A percentile compares a stretch with the other conserved stretches of the same genome.
phyloP scores from a whole-genome alignment of 345 rosid species.

The Melaleuca alternifolia region DNA sequence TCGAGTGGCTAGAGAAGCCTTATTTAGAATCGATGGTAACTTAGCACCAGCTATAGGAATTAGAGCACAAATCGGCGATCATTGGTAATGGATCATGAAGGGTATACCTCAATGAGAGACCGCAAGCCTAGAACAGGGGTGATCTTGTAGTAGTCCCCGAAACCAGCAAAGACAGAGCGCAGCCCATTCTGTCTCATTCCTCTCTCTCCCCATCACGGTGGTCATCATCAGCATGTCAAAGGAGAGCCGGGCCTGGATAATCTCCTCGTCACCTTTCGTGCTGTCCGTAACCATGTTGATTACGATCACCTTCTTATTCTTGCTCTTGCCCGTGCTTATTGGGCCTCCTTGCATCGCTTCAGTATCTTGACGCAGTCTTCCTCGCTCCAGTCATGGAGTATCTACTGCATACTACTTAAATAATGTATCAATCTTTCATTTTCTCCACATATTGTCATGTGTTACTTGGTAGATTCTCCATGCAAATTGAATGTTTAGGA shows the following conservation, averaged over 20 bases:
- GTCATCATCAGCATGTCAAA: conserved; percentile 12
- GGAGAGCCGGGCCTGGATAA: background rate
- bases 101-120: background rate
- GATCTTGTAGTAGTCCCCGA: background rate
- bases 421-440: background rate
- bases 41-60: too few relatives aligned
- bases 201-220: background rate
- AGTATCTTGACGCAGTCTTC: background rate
- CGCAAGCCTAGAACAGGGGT: background rate
- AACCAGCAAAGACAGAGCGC: conserved; percentile 8
- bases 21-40: too few relatives aligned
- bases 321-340: background rate
- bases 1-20: background rate
- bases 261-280: background rate
- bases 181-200: conserved; percentile 8
- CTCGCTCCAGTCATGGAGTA: background rate
- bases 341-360: background rate
- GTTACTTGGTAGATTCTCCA: too few relatives aligned
- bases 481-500: too few relatives aligned
- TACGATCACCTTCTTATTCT: background rate
- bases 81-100: background rate
- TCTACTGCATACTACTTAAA: background rate
- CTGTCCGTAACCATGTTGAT: background rate
- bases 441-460: too few relatives aligned
- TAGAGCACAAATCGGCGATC: background rate